Base-by-base conservation (phyloP, 1,139 yeast genomes). In the Debaryomyces psychrophilus region DNA sequence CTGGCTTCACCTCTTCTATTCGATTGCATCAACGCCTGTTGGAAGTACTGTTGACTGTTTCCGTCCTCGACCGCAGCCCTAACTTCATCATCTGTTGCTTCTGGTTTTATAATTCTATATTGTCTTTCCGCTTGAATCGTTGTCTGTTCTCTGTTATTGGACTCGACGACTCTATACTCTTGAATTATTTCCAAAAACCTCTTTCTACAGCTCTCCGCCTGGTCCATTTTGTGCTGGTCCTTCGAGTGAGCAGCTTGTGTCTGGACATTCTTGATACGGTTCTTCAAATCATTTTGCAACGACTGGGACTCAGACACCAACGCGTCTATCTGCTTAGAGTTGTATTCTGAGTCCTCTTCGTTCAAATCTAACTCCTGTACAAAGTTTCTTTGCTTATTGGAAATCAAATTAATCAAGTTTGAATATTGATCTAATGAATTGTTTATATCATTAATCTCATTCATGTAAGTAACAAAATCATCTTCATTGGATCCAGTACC, bases 1-100 rank as follows among this genome's bases (percentile, higher is more conserved):
- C 95, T 83, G 44, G 99, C 98, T 70, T 93, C 97, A 57, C 99
- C 99, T 61, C 96, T 85, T 71, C 97, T 85, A 68, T 90, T 89
- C 47, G 96, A 87, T 71, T 87, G 90, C 78, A 90, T 76, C 56
- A 93, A 77, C 12, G 97, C 97, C 69, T 90, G 96, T 52, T 95
- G 92, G 72, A 93, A 93, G 61, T 90, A 87, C 69, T 92, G 98
- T 64, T 87, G 90, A 46, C 90, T 87, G 57, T 87, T 87, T 45
- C 84, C 84, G 61, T 88, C 93, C 58, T 87, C 95, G 47, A 89
- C 83, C 37, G 95, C 97, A 49, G 83, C 87, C 57, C 79, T 82
- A 48, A 88, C 83, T 68, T 92, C 97, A 41, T 80, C 89, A 26
- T 87, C 89, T 18, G 95, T 80, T 25, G 98, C 97, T 52, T 89